Evolutionary conservation across 306 rosid genomes (phyloP), one percentile per base, ranked within the genome.

Genomic region (Castanospermum australe): DNA sequence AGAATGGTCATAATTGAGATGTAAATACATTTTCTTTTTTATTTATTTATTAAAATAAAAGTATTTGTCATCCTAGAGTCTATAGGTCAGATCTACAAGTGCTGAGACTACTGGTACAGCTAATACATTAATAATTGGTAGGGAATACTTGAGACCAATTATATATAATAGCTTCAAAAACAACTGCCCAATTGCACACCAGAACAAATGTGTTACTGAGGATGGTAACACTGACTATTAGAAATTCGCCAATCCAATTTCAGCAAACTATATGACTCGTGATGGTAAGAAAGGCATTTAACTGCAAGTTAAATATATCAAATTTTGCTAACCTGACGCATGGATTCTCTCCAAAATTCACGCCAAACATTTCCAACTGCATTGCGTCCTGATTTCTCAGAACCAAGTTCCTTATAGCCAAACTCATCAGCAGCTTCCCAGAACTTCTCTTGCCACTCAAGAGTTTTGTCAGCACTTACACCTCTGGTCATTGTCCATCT

Each of bases 371-470:
- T 96, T 78, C 96, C 97, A 32, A 45, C 10, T 39, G 94, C 94
- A 78, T 96, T 92, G 6, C 98, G 99, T 52, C 99, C 98, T 28
- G 91, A 86, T 86, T 96, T 96, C 87, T 96, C 99, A 52, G 99
- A 96, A 81, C 98, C 98, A 81, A 96, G 98, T 82, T 96, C 99
- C 87, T 91, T 96, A 59, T 89, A 88, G 54, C 98, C 98, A 59
- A 93, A 86, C 75, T 91, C 98, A 84, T 93, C 92, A 21, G 99
- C 81, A 77, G 98, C 98, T 86, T 93, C 99, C 99, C 98, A 96
- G 64, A 72, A 96, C 83, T 90, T 93, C 33, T 91, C 92, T 84
- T 96, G 98, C 98, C 98, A 96, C 86, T 91, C 97, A 4, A 85
- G 60, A 79, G 68, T 86, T 80, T 87, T 84, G 80, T 96, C 93